Conservation (phyloP, 768 basidiomycete species). For the Lactifluus hygrophoroides region DNA sequence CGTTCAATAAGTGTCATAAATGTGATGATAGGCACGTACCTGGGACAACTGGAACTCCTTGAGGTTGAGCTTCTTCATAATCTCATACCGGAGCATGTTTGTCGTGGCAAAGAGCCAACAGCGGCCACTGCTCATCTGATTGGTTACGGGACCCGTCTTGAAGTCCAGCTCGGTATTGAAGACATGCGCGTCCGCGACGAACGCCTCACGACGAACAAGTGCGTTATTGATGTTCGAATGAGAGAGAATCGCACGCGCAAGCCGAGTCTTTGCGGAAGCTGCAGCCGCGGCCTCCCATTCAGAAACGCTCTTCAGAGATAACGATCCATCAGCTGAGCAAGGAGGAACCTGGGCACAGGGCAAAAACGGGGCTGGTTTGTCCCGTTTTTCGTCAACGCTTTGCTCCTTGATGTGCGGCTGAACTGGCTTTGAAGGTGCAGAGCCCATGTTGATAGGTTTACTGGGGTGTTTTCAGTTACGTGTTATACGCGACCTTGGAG, state of each 20-base stretch:
- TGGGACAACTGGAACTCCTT: constrained; percentile 90
- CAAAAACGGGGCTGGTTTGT: constrained; percentile 13
- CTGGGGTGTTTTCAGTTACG: not conserved
- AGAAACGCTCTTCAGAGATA: constrained; percentile 48
- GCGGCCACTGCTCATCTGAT: constrained; percentile 81
- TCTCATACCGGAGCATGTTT: constrained; percentile 71
- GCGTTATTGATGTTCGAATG: constrained; percentile 58
- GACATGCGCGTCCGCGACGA: constrained; percentile 59
- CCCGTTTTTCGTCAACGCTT: constrained; percentile 19
- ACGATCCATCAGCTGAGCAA: constrained; percentile 54
- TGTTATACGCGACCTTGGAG: not conserved
- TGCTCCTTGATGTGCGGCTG: constrained; percentile 9
- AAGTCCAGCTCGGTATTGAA: constrained; percentile 78
- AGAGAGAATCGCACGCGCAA: constrained; percentile 69
- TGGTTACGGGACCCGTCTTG: constrained; percentile 76
- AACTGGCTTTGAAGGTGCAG: constrained; percentile 28
- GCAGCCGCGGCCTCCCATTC: constrained; percentile 59
- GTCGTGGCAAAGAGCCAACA: constrained; percentile 97
- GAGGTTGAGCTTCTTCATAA: constrained; percentile 80
- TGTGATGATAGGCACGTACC: constrained; percentile 32
- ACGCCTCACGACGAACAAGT: constrained; percentile 53
- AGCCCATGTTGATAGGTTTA: constrained; percentile 29
- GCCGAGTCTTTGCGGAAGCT: constrained; percentile 50
- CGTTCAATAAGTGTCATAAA: not conserved
- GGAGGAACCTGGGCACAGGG: constrained; percentile 34